phyloP scores from a whole-genome alignment of 208 protist genomes.

The Phytomonas sp. region DNA sequence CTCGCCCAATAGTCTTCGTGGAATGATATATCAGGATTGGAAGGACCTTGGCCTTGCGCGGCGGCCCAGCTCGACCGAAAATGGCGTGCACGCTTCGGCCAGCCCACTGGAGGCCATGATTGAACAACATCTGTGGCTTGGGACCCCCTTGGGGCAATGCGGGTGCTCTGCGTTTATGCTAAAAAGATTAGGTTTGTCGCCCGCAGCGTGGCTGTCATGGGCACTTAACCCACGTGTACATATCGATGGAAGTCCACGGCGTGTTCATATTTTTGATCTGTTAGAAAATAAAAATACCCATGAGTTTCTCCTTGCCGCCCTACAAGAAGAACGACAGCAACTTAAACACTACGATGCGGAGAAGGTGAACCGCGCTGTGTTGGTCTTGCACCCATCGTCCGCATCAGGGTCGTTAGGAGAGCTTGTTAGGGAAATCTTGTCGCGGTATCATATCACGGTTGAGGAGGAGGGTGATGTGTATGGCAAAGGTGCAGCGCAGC shows the following conservation, averaged over 20 bases:
- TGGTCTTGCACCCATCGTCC: conserved; percentile 51
- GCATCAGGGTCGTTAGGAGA: conserved; percentile 20
- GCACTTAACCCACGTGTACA: conserved; percentile 7
- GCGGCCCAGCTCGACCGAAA: conserved; percentile 50
- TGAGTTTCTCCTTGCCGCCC: conserved; percentile 25
- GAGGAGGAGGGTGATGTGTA: conserved; percentile 24
- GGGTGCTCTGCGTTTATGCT: conserved; percentile 19
- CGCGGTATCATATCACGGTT: conserved; percentile 19
- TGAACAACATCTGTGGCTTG: conserved; percentile 27
- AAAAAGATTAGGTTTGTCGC: conserved; percentile 26
- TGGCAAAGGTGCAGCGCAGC: conserved; percentile 18
- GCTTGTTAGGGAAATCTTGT: conserved; percentile 24
- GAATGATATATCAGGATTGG: conserved; percentile 43
- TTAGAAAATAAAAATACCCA: conserved; percentile 16
- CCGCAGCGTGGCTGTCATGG: conserved; percentile 24
- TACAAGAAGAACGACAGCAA: conserved; percentile 21
- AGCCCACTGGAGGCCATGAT: conserved; percentile 10
- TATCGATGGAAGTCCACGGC: conserved; percentile 23
- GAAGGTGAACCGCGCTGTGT: conserved; percentile 25
- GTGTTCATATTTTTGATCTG: conserved; percentile 9
- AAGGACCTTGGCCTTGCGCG: conserved; percentile 33
- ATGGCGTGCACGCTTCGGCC: conserved; percentile 23
- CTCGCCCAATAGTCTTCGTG: conserved; percentile 29
- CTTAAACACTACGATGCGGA: conserved; percentile 7
- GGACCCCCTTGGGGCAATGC: conserved; percentile 7